phyloP scores from a whole-genome alignment of 352 stramenopile species.

The Phytophthora quininea region DNA sequence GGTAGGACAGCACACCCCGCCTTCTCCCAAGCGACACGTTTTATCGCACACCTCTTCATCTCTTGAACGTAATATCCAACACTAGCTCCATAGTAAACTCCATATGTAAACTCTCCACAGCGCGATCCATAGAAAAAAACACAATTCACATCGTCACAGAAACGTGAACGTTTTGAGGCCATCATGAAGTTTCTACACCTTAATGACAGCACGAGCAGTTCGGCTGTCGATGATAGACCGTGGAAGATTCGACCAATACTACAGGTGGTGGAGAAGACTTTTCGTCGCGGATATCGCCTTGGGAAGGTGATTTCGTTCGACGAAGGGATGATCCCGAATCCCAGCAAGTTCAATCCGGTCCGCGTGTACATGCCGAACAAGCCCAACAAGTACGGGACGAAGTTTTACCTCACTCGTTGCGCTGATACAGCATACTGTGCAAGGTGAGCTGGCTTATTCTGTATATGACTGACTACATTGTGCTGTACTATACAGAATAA shows the following conservation, averaged over 20 bases:
- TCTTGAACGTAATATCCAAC: too few relatives aligned
- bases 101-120: too few relatives aligned
- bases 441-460: slow-evolving; percentile 10
- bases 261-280: slow-evolving; percentile 25
- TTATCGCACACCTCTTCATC: too few relatives aligned
- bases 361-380: slow-evolving; percentile 26
- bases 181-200: slow-evolving; percentile 29
- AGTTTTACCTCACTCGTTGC: slow-evolving; percentile 35
- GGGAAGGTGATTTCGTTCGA: slow-evolving; percentile 22
- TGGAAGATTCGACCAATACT: slow-evolving; percentile 25
- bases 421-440: slow-evolving; percentile 17
- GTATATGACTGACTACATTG: slow-evolving; percentile 2
- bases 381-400: slow-evolving; percentile 25
- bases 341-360: slow-evolving; percentile 28
- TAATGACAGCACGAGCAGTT: slow-evolving; percentile 14
- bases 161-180: slow-evolving; percentile 13
- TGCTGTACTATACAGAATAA: slow-evolving; percentile 9
- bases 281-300: slow-evolving; percentile 20
- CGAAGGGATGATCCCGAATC: slow-evolving; percentile 28
- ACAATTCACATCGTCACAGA: too few relatives aligned
- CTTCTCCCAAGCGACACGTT: too few relatives aligned
- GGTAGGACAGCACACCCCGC: too few relatives aligned
- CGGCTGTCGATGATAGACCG: not conserved
- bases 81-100: too few relatives aligned
- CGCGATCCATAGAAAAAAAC: too few relatives aligned